Evolutionary conservation across 2,329 filamentous ascomycete genomes (phyloP).

Genomic region (Blumeria hordei): DNA sequence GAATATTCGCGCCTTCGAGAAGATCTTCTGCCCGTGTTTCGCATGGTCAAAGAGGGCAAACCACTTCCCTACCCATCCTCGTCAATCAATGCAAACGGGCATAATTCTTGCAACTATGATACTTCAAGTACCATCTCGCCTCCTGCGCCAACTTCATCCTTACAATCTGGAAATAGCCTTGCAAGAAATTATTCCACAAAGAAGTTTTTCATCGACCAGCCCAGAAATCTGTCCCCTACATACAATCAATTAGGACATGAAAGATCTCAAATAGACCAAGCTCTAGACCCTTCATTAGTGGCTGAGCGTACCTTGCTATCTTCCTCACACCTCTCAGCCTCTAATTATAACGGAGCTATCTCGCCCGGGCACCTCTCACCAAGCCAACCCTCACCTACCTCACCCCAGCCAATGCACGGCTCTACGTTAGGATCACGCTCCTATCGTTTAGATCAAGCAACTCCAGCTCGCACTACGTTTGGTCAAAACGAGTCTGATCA

Average conservation of each 20-base stretch:
- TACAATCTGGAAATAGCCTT: slow-evolving; percentile 28
- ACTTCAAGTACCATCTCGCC: slow-evolving; percentile 24
- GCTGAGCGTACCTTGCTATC: slow-evolving; percentile 41
- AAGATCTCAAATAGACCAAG: slow-evolving; percentile 34
- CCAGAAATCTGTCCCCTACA: slow-evolving; percentile 57
- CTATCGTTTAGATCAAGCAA: slow-evolving; percentile 31
- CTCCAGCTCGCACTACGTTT: slow-evolving; percentile 30
- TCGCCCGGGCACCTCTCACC: slow-evolving; percentile 35
- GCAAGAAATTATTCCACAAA: slow-evolving; percentile 55
- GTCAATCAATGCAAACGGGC: slow-evolving; percentile 7
- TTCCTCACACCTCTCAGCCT: slow-evolving; percentile 44
- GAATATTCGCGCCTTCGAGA: slow-evolving; percentile 76
- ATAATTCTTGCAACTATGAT: slow-evolving; percentile 26
- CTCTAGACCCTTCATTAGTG: slow-evolving; percentile 43
- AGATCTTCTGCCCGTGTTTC: slow-evolving; percentile 73
- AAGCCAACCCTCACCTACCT: slow-evolving; percentile 47
- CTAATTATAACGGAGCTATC: slow-evolving; percentile 32
- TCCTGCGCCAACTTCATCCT: slow-evolving; percentile 29
- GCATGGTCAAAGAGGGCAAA: slow-evolving; percentile 77
- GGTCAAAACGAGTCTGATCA: slow-evolving; percentile 21
- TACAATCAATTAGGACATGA: slow-evolving; percentile 47
- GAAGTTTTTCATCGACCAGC: slow-evolving; percentile 47
- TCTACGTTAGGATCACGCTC: slow-evolving; percentile 32
- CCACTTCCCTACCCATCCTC: slow-evolving; percentile 38
- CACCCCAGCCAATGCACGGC: slow-evolving; percentile 24